Conservation (phyloP, 106 monocot genomes). For the Acorus gramineus region DNA sequence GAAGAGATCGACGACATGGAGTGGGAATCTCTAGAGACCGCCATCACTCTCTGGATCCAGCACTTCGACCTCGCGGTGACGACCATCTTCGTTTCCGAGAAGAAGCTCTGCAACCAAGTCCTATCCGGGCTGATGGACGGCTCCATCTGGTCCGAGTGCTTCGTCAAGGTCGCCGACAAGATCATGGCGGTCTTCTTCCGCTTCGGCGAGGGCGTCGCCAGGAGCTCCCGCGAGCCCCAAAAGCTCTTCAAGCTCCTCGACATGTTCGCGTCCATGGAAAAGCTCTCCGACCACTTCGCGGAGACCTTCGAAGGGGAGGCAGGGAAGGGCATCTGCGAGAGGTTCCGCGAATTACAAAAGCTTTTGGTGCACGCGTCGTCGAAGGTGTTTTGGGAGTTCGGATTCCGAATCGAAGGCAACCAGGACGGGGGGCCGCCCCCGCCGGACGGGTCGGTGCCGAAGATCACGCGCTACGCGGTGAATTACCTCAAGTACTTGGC, state of each 20-base stretch:
- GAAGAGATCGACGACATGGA: conserved; percentile 47
- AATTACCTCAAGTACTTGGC: conserved; percentile 40
- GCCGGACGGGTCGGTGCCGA: conserved; percentile 23
- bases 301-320: conserved; percentile 31
- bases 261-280: conserved; percentile 26
- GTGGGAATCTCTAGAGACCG: conserved; percentile 34
- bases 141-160: conserved; percentile 43
- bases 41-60: conserved; percentile 36
- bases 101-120: conserved; percentile 24
- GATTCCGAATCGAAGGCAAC: conserved; percentile 22
- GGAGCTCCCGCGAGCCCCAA: conserved; percentile 36
- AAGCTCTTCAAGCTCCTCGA: conserved; percentile 58
- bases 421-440: conserved; percentile 16
- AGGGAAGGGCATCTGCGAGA: conserved; percentile 17
- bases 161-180: conserved; percentile 41
- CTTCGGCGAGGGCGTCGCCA: conserved; percentile 53
- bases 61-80: conserved; percentile 35
- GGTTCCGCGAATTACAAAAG: conserved; percentile 46
- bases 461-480: conserved; percentile 35
- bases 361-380: conserved; percentile 34
- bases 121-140: conserved; percentile 30
- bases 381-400: conserved; percentile 29
- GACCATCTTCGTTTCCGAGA: conserved; percentile 30
- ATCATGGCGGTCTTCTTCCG: conserved; percentile 56
- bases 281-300: conserved; percentile 10